phyloP scores from a whole-genome alignment of 1,284 basidiomycete genomes.

The Porodaedalea pini region DNA sequence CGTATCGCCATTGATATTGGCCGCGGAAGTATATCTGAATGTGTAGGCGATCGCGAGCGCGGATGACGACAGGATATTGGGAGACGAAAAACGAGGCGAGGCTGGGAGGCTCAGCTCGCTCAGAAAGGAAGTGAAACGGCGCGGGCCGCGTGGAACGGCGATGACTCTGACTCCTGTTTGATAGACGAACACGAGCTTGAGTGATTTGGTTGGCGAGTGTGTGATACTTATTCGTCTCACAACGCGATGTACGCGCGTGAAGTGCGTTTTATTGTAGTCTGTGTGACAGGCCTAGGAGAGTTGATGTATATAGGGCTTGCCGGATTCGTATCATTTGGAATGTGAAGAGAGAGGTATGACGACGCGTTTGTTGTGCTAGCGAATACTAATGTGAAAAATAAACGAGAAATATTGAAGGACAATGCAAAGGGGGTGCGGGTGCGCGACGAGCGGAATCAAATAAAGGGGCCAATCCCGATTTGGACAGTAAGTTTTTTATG shows the following conservation, averaged over 20 bases:
- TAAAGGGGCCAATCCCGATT: constrained; percentile 1
- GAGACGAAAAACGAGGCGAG: neutral
- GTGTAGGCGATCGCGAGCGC: neutral
- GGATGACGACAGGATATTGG: neutral
- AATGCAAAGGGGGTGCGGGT: neutral
- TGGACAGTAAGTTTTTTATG: neutral
- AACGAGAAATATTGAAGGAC: neutral
- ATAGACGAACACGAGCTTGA: neutral
- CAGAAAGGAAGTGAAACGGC: constrained; percentile 15
- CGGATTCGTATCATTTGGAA: neutral
- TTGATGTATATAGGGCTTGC: neutral
- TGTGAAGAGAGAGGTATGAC: neutral
- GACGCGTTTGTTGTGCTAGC: neutral
- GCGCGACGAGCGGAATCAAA: neutral
- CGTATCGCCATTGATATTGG: neutral
- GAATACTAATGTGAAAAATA: too few species aligned
- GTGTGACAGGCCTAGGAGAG: neutral
- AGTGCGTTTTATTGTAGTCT: constrained; percentile 7
- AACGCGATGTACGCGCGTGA: neutral
- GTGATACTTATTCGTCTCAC: neutral
- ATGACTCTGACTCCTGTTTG: neutral
- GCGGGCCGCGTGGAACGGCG: constrained; percentile 3
- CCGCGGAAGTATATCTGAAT: neutral
- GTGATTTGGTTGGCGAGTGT: neutral
- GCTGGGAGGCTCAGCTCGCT: neutral